Evolutionary conservation across 768 basidiomycete species (phyloP).

Genomic region (Terana coerulea): DNA sequence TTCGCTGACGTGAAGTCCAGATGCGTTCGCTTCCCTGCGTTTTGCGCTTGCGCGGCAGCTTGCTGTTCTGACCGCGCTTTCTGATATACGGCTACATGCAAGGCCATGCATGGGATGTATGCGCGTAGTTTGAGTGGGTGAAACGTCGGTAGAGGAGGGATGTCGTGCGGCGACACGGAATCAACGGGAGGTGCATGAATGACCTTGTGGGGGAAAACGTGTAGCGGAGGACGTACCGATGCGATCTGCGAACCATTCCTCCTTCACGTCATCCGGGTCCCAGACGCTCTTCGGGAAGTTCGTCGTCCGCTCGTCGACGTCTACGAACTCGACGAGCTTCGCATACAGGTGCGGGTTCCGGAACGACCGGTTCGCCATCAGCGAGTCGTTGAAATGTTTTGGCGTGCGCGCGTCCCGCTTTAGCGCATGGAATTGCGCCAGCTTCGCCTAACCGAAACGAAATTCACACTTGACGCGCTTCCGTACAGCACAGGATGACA

Average conservation of each 20-base stretch:
- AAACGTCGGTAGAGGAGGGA: not conserved
- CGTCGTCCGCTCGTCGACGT: constrained; percentile 83
- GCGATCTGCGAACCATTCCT: constrained; percentile 73
- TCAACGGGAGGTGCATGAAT: no score
- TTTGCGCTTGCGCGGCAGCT: constrained; percentile 30
- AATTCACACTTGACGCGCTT: not conserved
- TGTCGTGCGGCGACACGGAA: not conserved
- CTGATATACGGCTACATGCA: constrained; percentile 38
- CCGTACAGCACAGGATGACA: not conserved
- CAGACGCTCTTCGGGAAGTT: constrained; percentile 76
- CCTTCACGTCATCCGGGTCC: constrained; percentile 58
- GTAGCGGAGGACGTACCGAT: constrained; percentile 55
- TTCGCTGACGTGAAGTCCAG: constrained; percentile 39
- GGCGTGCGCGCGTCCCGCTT: constrained; percentile 60
- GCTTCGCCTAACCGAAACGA: constrained; percentile 60
- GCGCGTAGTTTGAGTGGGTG: no score
- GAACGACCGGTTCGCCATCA: constrained; percentile 91
- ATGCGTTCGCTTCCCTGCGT: constrained; percentile 34
- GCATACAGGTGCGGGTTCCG: constrained; percentile 96
- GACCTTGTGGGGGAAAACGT: no score
- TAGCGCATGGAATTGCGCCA: constrained; percentile 71
- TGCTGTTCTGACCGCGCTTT: constrained; percentile 40
- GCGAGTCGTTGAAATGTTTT: constrained; percentile 92
- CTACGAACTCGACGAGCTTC: constrained; percentile 92
- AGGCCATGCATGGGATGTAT: no score